A percentile compares a stretch with the other conserved stretches of the same genome.
Evolutionary conservation across 1,284 basidiomycete genomes (phyloP).

Genomic region (Ceratobasidium sp.): DNA sequence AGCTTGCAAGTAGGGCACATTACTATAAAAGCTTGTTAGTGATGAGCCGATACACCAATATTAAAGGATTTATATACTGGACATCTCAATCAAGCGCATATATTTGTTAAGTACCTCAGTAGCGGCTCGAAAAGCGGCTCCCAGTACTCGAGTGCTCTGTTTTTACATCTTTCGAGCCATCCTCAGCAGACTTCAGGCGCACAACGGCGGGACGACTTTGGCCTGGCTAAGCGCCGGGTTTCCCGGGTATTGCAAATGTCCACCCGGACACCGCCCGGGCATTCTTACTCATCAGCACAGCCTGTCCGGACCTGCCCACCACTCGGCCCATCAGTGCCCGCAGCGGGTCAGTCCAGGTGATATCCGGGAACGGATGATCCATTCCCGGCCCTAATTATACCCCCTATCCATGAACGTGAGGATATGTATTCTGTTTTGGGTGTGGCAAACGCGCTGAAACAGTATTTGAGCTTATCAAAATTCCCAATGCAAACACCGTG

Average conservation of each 20-base stretch:
- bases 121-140: not conserved
- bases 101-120: constrained; percentile 16
- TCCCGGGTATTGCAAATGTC: not conserved
- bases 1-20: constrained; percentile 18
- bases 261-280: no score
- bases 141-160: not conserved
- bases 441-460: no score
- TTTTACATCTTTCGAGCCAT: not conserved
- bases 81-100: constrained; percentile 27
- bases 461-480: no score
- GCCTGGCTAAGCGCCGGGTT: constrained; percentile 18
- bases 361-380: no score
- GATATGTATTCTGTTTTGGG: no score
- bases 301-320: no score
- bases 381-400: no score
- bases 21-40: not conserved
- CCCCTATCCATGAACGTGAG: no score
- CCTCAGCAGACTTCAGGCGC: not conserved
- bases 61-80: not conserved
- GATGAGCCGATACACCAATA: not conserved
- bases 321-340: no score
- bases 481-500: no score
- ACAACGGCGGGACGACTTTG: constrained; percentile 10
- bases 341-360: no score
- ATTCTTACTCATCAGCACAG: no score